Evolutionary conservation across 495 filamentous ascomycete genomes (phyloP).

Genomic region (Antarctomyces pellizariae): DNA sequence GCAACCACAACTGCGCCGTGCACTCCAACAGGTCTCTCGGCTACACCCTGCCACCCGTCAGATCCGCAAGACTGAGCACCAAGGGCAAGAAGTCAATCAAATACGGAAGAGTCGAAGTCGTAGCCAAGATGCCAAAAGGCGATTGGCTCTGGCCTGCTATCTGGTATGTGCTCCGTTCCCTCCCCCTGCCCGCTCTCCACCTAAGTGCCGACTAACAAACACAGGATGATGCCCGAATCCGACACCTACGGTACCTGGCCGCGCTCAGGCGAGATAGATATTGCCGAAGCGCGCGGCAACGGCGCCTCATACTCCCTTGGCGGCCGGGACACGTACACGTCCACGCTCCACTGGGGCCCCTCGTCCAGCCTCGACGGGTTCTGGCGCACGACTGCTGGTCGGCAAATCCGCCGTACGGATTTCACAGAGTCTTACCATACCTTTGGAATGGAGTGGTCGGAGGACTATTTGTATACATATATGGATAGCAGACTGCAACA

Average conservation of each 20-base stretch:
- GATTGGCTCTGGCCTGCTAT: conserved; percentile 24
- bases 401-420: conserved; percentile 8
- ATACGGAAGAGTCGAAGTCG: conserved; percentile 21
- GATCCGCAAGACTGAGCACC: conserved; percentile 18
- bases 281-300: conserved; percentile 13
- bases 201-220: no score
- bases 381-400: conserved; percentile 9
- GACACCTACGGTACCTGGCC: conserved; percentile 16
- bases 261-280: conserved; percentile 14
- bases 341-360: conserved; percentile 13
- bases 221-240: conserved; percentile 19
- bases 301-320: conserved; percentile 5
- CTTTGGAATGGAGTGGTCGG: conserved; percentile 42
- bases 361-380: conserved; percentile 7
- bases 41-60: conserved; percentile 17
- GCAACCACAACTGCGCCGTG: conserved; percentile 11
- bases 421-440: conserved; percentile 21
- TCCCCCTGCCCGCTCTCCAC: not conserved
- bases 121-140: conserved; percentile 19
- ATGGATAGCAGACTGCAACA: conserved; percentile 35
- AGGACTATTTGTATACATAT: conserved; percentile 46
- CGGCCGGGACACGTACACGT: conserved; percentile 7
- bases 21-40: conserved; percentile 16
- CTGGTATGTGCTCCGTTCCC: conserved; percentile 6
- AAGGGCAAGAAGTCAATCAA: conserved; percentile 18